These are phyloP conservation scores for Mycena olivaceomarginata DNA, from an alignment of 768 basidiomycete species.

Conservation along the genomic window DNA sequence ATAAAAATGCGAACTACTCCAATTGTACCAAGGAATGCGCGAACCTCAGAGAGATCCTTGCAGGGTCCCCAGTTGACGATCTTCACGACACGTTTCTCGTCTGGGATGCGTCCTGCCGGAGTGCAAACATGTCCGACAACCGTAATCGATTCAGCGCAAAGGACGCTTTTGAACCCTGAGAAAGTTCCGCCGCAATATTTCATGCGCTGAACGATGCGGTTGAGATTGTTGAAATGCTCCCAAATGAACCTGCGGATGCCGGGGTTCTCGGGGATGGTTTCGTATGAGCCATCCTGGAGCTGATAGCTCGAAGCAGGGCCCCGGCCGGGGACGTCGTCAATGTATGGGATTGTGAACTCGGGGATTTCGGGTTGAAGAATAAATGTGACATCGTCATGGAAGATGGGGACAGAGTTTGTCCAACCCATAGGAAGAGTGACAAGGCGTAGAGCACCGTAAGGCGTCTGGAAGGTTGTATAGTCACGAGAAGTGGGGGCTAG, in stretches of 20 bases:
- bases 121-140: slow-evolving; percentile 13
- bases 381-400: slow-evolving; percentile 21
- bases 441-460: slow-evolving; percentile 33
- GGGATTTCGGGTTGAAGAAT: slow-evolving; percentile 33
- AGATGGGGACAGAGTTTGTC: slow-evolving; percentile 41
- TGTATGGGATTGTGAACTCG: slow-evolving; percentile 35
- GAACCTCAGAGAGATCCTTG: neutral
- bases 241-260: neutral
- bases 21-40: slow-evolving; percentile 3
- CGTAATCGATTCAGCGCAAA: neutral
- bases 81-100: slow-evolving; percentile 5
- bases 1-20: slow-evolving; percentile 9
- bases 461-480: slow-evolving; percentile 55
- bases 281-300: too few species aligned
- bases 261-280: too few species aligned
- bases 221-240: neutral
- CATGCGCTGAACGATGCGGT: too few species aligned
- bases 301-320: too few species aligned
- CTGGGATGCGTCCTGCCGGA: slow-evolving; percentile 1
- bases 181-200: slow-evolving; percentile 38
- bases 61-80: slow-evolving; percentile 8
- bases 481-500: slow-evolving; percentile 51
- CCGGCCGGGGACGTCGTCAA: slow-evolving; percentile 26
- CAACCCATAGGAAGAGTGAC: slow-evolving; percentile 55
- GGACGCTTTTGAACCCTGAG: slow-evolving; percentile 17